phyloP scores from a whole-genome alignment of 805 yeast genomes.

The Wickerhamomyces subpelliculosus region DNA sequence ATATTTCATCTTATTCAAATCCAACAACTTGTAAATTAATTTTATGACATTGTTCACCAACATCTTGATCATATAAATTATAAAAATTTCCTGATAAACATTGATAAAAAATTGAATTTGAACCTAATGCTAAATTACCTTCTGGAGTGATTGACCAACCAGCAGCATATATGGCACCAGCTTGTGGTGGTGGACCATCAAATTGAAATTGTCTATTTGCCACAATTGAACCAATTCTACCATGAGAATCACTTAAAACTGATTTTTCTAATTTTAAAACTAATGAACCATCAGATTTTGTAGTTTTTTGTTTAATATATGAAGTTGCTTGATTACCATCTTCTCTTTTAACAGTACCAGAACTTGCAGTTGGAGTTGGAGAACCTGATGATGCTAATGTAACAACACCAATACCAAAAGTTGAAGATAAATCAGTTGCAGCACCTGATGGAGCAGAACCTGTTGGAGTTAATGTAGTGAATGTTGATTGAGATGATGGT shows the following conservation, averaged over 20 bases:
- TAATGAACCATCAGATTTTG: slow-evolving; percentile 20
- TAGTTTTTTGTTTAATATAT: slow-evolving; percentile 24
- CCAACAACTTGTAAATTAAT: slow-evolving; percentile 46
- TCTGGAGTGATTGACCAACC: slow-evolving; percentile 45
- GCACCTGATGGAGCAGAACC: slow-evolving; percentile 35
- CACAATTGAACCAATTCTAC: slow-evolving; percentile 67
- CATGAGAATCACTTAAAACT: slow-evolving; percentile 45
- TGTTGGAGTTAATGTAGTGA: slow-evolving; percentile 18
- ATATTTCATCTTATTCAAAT: slow-evolving; percentile 26
- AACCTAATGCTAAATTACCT: slow-evolving; percentile 54
- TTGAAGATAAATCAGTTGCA: slow-evolving; percentile 38
- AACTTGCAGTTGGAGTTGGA: too few relatives aligned
- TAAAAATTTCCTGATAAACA: slow-evolving; percentile 62
- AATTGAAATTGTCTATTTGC: slow-evolving; percentile 75
- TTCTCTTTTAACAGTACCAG: slow-evolving; percentile 4
- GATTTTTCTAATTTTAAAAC: slow-evolving; percentile 43
- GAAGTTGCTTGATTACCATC: neutral
- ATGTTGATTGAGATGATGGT: slow-evolving; percentile 15
- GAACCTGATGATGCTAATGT: slow-evolving; percentile 22
- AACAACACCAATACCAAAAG: slow-evolving; percentile 30
- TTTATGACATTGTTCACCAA: slow-evolving; percentile 49
- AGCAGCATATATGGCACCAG: slow-evolving; percentile 56
- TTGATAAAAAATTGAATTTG: slow-evolving; percentile 50
- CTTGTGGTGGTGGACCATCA: slow-evolving; percentile 77
- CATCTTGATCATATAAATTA: slow-evolving; percentile 54